phyloP scores from a whole-genome alignment of 768 basidiomycete genomes.

The Boletus vinaceobasis region DNA sequence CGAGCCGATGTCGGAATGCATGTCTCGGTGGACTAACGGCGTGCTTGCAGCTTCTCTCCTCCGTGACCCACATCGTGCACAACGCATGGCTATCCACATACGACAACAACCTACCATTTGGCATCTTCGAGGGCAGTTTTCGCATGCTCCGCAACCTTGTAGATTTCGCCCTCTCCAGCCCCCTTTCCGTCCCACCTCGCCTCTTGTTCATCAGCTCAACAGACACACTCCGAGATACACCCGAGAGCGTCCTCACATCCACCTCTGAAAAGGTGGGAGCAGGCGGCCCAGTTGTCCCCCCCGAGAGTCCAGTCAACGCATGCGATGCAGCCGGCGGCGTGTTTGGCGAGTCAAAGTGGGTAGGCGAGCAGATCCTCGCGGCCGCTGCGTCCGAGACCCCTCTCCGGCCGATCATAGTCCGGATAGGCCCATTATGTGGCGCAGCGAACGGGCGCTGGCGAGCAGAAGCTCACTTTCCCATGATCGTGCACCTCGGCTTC shows the following conservation, averaged over 20 bases:
- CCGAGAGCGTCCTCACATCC: background rate
- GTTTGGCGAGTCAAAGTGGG: constrained; percentile 22
- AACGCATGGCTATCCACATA: constrained; percentile 22
- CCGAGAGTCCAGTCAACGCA: constrained; percentile 1
- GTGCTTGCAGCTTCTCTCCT: constrained; percentile 14
- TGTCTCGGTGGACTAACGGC: background rate
- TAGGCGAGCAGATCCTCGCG: constrained; percentile 23
- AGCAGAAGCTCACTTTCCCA: constrained; percentile 35
- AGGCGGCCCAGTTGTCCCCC: background rate
- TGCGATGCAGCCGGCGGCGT: constrained; percentile 11
- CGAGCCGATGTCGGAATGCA: background rate
- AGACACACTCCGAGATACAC: constrained; percentile 3
- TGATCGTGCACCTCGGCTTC: constrained; percentile 25
- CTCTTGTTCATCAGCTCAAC: constrained; percentile 35
- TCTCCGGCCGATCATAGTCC: constrained; percentile 29
- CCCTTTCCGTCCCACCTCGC: constrained; percentile 22
- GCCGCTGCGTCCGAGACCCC: constrained; percentile 14
- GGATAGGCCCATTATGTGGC: constrained; percentile 39
- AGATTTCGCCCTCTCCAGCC: constrained; percentile 36
- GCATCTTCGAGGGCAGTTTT: constrained; percentile 9
- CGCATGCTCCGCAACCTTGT: constrained; percentile 30
- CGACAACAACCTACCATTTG: constrained; percentile 2
- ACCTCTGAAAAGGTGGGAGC: background rate
- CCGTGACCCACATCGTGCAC: constrained; percentile 38
- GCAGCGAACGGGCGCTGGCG: constrained; percentile 39